phyloP scores from a whole-genome alignment of 192 early-diverging fungal genomes.

The Coemansia reversa region DNA sequence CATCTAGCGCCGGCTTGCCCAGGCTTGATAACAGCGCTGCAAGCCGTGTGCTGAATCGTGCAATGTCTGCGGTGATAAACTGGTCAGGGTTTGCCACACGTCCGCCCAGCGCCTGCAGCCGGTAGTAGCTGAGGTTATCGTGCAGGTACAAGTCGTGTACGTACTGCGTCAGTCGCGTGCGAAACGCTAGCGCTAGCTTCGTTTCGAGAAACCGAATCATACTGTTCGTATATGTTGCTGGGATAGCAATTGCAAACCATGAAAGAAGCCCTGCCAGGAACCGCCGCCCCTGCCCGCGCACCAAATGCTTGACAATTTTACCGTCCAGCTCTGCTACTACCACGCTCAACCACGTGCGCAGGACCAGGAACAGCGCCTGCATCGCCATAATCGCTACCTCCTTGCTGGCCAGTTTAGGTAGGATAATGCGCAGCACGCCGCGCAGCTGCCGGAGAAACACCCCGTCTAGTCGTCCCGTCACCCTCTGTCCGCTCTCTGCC shows the following conservation, averaged over 20 bases:
- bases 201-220: conserved; percentile 70
- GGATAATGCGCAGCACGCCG: conserved; percentile 76
- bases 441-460: conserved; percentile 59
- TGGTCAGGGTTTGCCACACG: conserved; percentile 89
- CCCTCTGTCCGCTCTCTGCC: background rate
- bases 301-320: conserved; percentile 91
- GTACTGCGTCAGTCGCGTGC: conserved; percentile 85
- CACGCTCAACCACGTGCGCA: conserved; percentile 89
- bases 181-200: conserved; percentile 74
- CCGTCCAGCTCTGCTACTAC: conserved; percentile 92
- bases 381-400: conserved; percentile 76
- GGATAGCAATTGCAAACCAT: conserved; percentile 93
- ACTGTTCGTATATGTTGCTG: conserved; percentile 96
- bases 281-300: conserved; percentile 73
- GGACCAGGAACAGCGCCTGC: conserved; percentile 83
- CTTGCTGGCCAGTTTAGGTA: conserved; percentile 77
- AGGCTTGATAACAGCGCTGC: conserved; percentile 89
- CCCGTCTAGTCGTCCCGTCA: conserved; percentile 32
- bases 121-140: conserved; percentile 91
- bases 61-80: conserved; percentile 85
- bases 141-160: conserved; percentile 85
- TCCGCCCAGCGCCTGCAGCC: conserved; percentile 84
- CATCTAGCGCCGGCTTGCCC: conserved; percentile 93
- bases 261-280: conserved; percentile 77
- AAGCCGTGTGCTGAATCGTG: conserved; percentile 85